These are phyloP conservation scores for Zygosaccharomyces rouxii DNA, from an alignment of 805 yeast genomes.

Conservation along the genomic window DNA sequence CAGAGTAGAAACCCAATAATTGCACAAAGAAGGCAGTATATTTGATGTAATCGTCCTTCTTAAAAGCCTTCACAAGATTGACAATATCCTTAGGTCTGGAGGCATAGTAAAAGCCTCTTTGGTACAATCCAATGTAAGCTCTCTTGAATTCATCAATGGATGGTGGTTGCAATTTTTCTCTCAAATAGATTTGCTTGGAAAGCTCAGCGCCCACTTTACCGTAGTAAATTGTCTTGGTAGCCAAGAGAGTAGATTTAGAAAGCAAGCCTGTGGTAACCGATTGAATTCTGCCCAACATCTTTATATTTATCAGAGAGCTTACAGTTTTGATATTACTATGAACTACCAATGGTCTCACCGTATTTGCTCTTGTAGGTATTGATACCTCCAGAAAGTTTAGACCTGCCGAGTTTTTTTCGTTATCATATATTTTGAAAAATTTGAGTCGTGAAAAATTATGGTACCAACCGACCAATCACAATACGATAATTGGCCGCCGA, in stretches of 20 bases:
- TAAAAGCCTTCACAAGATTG: constrained; percentile 43
- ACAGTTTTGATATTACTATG: not conserved
- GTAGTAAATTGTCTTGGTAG: constrained; percentile 74
- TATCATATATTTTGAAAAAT: not conserved
- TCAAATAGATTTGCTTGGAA: constrained; percentile 65
- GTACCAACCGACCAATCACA: constrained; percentile 7
- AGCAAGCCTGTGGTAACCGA: constrained; percentile 24
- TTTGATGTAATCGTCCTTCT: constrained; percentile 56
- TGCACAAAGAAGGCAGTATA: constrained; percentile 77
- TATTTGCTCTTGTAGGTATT: not conserved
- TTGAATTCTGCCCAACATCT: constrained; percentile 31
- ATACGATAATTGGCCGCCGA: constrained; percentile 5
- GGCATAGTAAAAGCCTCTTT: constrained; percentile 40
- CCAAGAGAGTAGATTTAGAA: constrained; percentile 26
- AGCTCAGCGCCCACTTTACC: constrained; percentile 51
- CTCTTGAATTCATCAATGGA: constrained; percentile 66
- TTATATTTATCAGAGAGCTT: not conserved
- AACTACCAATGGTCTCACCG: not conserved
- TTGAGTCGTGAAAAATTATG: constrained; percentile 5
- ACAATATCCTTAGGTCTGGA: constrained; percentile 60
- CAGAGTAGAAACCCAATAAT: constrained; percentile 82
- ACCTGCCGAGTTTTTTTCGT: not conserved
- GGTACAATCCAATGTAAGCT: constrained; percentile 57
- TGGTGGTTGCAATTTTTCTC: constrained; percentile 95
- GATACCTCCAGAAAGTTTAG: not conserved